Conservation (phyloP, 768 basidiomycete genomes). For the Kwoniella mangroviensis region DNA sequence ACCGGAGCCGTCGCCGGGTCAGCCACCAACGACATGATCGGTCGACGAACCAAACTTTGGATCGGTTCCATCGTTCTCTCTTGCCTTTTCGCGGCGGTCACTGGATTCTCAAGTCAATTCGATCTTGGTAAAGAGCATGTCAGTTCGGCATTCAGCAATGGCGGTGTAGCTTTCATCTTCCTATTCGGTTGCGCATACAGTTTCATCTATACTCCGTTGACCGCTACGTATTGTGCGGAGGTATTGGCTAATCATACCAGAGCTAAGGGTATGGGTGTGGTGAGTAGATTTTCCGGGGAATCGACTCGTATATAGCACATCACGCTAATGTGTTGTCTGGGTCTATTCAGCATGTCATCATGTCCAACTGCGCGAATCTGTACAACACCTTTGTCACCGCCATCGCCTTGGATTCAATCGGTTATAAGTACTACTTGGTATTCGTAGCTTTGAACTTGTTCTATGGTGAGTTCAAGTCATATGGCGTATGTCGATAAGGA, state of each 20-base stretch:
- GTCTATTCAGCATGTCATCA: constrained; percentile 26
- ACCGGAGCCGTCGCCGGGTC: constrained; percentile 54
- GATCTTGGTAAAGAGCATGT: constrained; percentile 22
- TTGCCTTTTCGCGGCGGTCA: constrained; percentile 36
- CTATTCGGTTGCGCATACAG: constrained; percentile 65
- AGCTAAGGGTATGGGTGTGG: constrained; percentile 69
- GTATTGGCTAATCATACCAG: constrained; percentile 65
- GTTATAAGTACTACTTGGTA: constrained; percentile 40
- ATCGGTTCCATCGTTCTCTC: constrained; percentile 28
- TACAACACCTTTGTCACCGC: constrained; percentile 60
- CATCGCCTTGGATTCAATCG: constrained; percentile 35
- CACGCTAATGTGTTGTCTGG: not conserved
- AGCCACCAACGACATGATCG: constrained; percentile 28
- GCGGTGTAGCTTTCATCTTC: constrained; percentile 54
- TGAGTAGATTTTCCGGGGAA: constrained; percentile 38
- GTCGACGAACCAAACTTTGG: constrained; percentile 33
- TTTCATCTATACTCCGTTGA: constrained; percentile 67
- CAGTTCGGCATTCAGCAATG: constrained; percentile 14
- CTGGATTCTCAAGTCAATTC: constrained; percentile 34
- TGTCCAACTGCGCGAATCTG: constrained; percentile 46
- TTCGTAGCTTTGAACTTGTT: constrained; percentile 34
- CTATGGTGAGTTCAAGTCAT: constrained; percentile 19
- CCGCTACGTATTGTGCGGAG: constrained; percentile 66
- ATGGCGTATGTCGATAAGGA: not conserved
- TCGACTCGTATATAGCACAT: not conserved